Evolutionary conservation across 139 green algal genomes (phyloP), one percentile per base, ranked within the genome.

Genomic region (Picochlorum sp.): DNA sequence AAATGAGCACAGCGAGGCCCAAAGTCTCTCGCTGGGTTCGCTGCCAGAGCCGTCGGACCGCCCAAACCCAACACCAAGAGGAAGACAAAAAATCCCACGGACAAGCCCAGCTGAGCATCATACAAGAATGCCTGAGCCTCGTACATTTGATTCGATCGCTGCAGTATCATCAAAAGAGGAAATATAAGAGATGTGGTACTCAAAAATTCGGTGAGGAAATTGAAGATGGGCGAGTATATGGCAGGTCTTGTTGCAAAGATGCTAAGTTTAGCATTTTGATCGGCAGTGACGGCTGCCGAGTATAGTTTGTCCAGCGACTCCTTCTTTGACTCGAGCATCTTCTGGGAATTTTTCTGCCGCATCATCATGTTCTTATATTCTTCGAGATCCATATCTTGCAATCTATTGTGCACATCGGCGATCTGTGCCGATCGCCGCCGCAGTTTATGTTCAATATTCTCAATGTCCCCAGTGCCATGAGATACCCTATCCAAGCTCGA

Each of bases 231-330:
- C 0, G 60, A 57, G 65, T 81, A 80, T 55, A 88, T 81, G 37
- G 79, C 81, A 3, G 83, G 83, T 5, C 81, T 67, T 2, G 81
- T 90, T 30, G 66, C 68, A 37, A 90, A 90, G 45, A 90, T 76
- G 18, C 55, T 66, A 16, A 90, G 72, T 67, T 90, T 90, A 26
- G 62, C 68, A 44, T 87, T 86, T 60, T 88, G 76, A 59, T 88
- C 82, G 0, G 81, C 81, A 9, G 78, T 57, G 0, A 85, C 38
- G 11, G 80, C 81, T 47, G 77, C 78, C 38, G 81, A 45, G n/a
- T 70, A 67, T 45, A 77, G 13, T 6, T n/a, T n/a, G 3, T 45
- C 26, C 4, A 50, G n/a, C 2, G n/a, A 24, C 11, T 44, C n/a
- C 13, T 52, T 20, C 16, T 44, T 26, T 15, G 37, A 44, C 15